A percentile compares a stretch with the other conserved stretches of the same genome.
Conservation (phyloP, 306 rosid species). For the Malus asiatica region DNA sequence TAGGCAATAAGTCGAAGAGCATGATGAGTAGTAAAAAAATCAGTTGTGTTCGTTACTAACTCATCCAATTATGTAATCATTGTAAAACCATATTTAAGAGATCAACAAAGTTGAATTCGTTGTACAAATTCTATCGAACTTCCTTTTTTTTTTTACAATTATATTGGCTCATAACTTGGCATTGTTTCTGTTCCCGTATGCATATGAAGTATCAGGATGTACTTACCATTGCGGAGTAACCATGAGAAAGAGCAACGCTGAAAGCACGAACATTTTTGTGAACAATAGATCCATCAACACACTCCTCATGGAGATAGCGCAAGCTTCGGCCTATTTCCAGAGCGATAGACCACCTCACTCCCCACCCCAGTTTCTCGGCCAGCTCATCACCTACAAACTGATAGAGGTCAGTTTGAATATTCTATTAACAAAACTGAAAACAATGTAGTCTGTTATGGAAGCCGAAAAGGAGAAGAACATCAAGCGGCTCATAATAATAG, state of each 20-base stretch:
- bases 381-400: constrained; percentile 12
- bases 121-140: background rate
- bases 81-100: background rate
- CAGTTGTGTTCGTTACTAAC: background rate
- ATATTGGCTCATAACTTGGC: background rate
- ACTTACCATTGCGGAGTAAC: constrained; percentile 22
- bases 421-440: background rate
- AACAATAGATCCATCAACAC: constrained; percentile 19
- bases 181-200: background rate
- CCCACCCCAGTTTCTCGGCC: constrained; percentile 22
- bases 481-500: background rate
- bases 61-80: background rate
- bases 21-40: background rate
- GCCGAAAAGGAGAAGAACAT: background rate
- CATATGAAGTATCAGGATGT: background rate
- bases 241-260: constrained; percentile 2
- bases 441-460: background rate
- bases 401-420: background rate
- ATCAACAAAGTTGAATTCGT: background rate
- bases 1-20: background rate
- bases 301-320: constrained; percentile 31
- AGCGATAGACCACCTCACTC: constrained; percentile 22
- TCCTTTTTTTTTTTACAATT: background rate
- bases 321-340: constrained; percentile 21
- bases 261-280: constrained; percentile 6